Conservation (phyloP, 805 yeast genomes). For the Lachancea thermotolerans region DNA sequence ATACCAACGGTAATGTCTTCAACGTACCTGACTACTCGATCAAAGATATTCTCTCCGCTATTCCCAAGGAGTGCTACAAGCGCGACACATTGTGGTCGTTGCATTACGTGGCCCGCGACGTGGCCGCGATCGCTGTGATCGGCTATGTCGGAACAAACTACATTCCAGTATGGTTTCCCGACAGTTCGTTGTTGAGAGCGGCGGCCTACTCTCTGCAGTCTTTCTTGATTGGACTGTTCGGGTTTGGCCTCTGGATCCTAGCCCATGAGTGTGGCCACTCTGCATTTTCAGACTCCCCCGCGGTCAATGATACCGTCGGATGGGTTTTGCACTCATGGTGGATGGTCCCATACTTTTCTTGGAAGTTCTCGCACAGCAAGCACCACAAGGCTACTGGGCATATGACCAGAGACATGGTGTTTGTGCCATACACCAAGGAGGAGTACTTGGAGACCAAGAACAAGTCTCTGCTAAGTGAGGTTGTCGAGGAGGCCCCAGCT, state of each 20-base stretch:
- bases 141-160: conserved; percentile 34
- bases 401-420: conserved; percentile 75
- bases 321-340: conserved; percentile 76
- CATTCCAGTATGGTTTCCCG: conserved; percentile 9
- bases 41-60: conserved; percentile 64
- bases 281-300: conserved; percentile 67
- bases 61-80: conserved; percentile 70
- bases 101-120: conserved; percentile 62
- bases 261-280: conserved; percentile 92
- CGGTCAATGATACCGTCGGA: conserved; percentile 72
- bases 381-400: conserved; percentile 91
- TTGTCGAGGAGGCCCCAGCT: conserved; percentile 71
- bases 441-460: conserved; percentile 37
- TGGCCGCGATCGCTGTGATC: conserved; percentile 40
- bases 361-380: conserved; percentile 79
- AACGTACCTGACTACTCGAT: conserved; percentile 70
- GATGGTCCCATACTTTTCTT: conserved; percentile 79
- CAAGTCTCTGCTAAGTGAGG: conserved; percentile 40
- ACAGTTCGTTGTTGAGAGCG: conserved; percentile 36
- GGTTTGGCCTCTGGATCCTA: conserved; percentile 76
- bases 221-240: conserved; percentile 53
- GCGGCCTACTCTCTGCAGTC: conserved; percentile 54
- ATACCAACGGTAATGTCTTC: conserved; percentile 60
- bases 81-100: conserved; percentile 49
- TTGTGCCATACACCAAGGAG: conserved; percentile 65